phyloP scores from a whole-genome alignment of 805 yeast genomes.

The Starmerella sp. region DNA sequence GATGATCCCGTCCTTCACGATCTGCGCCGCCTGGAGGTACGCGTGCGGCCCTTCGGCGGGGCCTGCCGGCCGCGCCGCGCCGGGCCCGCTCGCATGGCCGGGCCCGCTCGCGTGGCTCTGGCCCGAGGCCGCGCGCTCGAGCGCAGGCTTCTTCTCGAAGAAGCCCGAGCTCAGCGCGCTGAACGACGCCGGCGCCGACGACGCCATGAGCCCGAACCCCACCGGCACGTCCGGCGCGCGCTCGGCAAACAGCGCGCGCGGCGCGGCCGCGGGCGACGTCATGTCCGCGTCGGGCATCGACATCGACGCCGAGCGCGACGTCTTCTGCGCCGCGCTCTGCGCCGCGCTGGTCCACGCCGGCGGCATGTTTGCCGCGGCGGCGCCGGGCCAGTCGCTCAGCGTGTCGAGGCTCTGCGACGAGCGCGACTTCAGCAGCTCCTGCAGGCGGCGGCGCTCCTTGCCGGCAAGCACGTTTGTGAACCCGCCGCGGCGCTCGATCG shows the following conservation, averaged over 20 bases:
- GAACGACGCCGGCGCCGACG: neutral
- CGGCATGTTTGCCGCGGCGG: neutral
- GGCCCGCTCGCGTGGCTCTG: too few species aligned
- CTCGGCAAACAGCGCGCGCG: neutral
- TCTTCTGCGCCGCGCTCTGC: neutral
- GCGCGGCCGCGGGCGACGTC: neutral
- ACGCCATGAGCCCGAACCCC: neutral
- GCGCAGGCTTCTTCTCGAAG: neutral
- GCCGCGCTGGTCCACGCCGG: neutral
- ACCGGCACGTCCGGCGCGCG: neutral
- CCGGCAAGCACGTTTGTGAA: constrained; percentile 31
- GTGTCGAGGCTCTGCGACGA: neutral
- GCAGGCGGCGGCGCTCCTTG: constrained; percentile 16
- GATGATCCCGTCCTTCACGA: constrained; percentile 6
- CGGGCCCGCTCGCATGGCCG: too few species aligned
- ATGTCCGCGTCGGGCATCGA: neutral
- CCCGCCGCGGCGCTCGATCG: constrained; percentile 42
- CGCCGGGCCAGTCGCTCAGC: neutral
- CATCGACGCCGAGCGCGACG: neutral
- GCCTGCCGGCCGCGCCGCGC: neutral
- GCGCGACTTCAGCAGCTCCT: neutral
- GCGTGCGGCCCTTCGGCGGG: neutral
- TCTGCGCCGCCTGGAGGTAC: constrained; percentile 1
- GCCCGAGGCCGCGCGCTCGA: neutral
- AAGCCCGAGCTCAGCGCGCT: neutral